These are phyloP conservation scores for Whalleya microplaca DNA, from an alignment of 2,329 filamentous ascomycete species.

Conservation along the genomic window DNA sequence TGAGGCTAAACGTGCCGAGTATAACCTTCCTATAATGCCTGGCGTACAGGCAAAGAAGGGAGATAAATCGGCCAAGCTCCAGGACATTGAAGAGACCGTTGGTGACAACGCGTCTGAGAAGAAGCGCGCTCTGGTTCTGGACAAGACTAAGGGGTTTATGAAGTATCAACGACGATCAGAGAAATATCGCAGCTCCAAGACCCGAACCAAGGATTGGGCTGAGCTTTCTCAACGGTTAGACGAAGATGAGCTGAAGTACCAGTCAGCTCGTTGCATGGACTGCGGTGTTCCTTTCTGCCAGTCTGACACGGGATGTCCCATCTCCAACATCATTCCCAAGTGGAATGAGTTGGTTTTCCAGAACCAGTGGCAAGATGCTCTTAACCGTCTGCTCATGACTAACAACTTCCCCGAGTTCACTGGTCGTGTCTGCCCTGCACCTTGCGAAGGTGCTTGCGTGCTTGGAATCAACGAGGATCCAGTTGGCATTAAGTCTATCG, in stretches of 20 bases:
- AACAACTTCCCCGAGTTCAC: slow-evolving; percentile 99
- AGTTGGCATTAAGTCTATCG: slow-evolving; percentile 97
- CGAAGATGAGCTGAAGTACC: slow-evolving; percentile 95
- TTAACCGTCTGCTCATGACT: slow-evolving; percentile 90
- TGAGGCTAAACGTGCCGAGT: slow-evolving; percentile 82
- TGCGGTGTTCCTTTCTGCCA: slow-evolving; percentile 98
- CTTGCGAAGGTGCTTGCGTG: slow-evolving; percentile 94
- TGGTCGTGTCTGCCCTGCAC: slow-evolving; percentile 93
- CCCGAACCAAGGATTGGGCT: slow-evolving; percentile 88
- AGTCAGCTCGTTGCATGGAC: slow-evolving; percentile 97
- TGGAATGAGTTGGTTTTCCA: slow-evolving; percentile 85
- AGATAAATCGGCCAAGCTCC: slow-evolving; percentile 70
- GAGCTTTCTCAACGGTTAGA: slow-evolving; percentile 86
- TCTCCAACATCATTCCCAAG: slow-evolving; percentile 96
- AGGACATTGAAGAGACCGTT: slow-evolving; percentile 90
- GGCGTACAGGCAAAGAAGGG: slow-evolving; percentile 68
- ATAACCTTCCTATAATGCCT: slow-evolving; percentile 76
- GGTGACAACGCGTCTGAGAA: slow-evolving; percentile 85
- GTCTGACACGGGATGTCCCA: slow-evolving; percentile 92
- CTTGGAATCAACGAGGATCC: slow-evolving; percentile 96
- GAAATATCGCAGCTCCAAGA: slow-evolving; percentile 87
- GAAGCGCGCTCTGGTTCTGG: slow-evolving; percentile 87
- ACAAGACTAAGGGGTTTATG: slow-evolving; percentile 98
- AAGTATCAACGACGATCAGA: slow-evolving; percentile 91
- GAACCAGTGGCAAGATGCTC: slow-evolving; percentile 85